Evolutionary conservation across 257 asterid genomes (phyloP).

Genomic region (Nicotiana otophora): DNA sequence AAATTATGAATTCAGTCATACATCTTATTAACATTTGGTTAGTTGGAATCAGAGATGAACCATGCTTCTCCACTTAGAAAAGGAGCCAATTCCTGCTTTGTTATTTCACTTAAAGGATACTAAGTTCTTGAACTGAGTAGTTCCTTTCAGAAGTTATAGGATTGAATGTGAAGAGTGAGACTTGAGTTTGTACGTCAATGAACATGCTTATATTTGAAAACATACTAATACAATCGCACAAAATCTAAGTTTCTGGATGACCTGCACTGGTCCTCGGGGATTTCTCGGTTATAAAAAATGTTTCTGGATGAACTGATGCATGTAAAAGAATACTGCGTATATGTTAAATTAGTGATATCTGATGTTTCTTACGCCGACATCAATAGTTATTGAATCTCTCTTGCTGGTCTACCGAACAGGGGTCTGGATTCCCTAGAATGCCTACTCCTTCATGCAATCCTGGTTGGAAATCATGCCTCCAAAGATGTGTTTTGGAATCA

Average conservation of each 20-base stretch:
- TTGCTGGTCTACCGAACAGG: background rate
- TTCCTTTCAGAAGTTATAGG: background rate
- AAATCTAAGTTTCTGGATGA: background rate
- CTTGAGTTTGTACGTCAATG: background rate
- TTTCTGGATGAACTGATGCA: background rate
- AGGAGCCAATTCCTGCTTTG: background rate
- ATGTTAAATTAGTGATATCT: background rate
- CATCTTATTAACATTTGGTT: background rate
- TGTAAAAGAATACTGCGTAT: background rate
- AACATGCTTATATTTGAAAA: background rate
- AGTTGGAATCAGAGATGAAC: background rate
- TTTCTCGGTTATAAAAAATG: background rate
- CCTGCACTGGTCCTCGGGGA: too few species aligned
- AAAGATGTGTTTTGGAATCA: background rate
- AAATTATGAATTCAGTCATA: background rate
- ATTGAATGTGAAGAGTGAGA: background rate
- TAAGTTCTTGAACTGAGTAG: background rate
- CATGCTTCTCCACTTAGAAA: background rate
- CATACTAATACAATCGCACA: background rate
- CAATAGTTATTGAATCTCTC: background rate
- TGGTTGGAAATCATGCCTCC: background rate
- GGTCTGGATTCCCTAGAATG: background rate
- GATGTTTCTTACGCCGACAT: background rate
- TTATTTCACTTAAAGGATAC: background rate
- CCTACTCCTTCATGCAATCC: background rate